Base-by-base conservation (phyloP, 495 filamentous ascomycete genomes). In the Neurospora sp. region DNA sequence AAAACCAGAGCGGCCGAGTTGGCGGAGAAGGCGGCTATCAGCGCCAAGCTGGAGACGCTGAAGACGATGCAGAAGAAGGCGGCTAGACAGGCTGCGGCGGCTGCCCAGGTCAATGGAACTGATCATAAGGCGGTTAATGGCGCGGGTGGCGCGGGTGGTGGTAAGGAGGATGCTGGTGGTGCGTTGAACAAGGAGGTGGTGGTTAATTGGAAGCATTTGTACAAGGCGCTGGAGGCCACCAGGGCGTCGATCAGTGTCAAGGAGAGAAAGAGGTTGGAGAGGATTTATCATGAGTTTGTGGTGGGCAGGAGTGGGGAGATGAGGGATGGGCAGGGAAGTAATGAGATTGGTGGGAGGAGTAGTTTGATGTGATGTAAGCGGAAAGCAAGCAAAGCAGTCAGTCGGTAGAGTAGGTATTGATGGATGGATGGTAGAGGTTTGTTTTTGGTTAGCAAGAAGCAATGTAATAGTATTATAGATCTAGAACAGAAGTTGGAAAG, bases 281-380 rank as follows among this genome's bases (percentile, higher is more conserved):
- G 84, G 7, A 97, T 99, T 72, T 99, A 99, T 79, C 84, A 86
- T 7, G 96, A 98, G 84, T 99, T 99, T 84, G 88, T 97, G 5
- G 90, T 90, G 8, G 94, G 93, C 8, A 86, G 96, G 73, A 97
- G 93, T 80, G 96, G 96, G 37, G 96, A 98, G 80, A 93, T 99
- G 93, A 92, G 88, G 47, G 94, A 89, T 81, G 96, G 96, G 10
- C 91, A 99, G 80, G 94, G 91, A 1, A 89, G 89, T 37, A 96
- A 88, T 80, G 96, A 99, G 82, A 88, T 99, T 79, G 96, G 96
- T 4, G 96, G 96, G 27, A 84, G 96, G 78, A 94, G 90, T 72
- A 98, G 94, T 83, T 84, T 99, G 77, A 97, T 98, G 94, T 97
- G n/a, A n/a, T n/a, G n/a, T n/a, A n/a, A n/a, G n/a, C n/a, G n/a